Conservation (phyloP, 805 yeast genomes). For the Yarrowia sp. region DNA sequence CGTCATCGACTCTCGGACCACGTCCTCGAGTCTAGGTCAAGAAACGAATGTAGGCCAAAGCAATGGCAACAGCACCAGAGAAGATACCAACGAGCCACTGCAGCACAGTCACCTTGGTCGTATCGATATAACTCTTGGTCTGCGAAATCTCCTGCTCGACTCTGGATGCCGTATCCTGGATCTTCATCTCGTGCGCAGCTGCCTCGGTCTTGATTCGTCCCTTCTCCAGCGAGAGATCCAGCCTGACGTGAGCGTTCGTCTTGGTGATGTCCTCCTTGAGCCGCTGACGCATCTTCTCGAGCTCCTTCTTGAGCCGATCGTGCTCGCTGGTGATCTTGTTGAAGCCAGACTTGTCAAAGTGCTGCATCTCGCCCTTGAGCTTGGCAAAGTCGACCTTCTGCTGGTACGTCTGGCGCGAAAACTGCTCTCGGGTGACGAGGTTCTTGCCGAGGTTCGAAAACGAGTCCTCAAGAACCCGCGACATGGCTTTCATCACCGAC, state of each 20-base stretch:
- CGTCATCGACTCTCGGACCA: too few species aligned
- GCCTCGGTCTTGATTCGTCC: constrained; percentile 94
- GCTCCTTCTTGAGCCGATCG: constrained; percentile 76
- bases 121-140: constrained; percentile 91
- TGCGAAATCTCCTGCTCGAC: constrained; percentile 94
- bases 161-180: constrained; percentile 90
- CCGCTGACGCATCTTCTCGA: constrained; percentile 80
- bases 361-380: constrained; percentile 84
- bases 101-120: constrained; percentile 93
- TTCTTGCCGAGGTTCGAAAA: constrained; percentile 69
- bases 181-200: constrained; percentile 86
- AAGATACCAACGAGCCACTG: constrained; percentile 99
- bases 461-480: constrained; percentile 76
- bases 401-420: constrained; percentile 83
- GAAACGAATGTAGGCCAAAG: constrained; percentile 85
- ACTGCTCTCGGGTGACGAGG: constrained; percentile 79
- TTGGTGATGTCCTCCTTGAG: constrained; percentile 89
- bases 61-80: constrained; percentile 95
- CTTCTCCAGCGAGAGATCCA: constrained; percentile 89
- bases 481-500: constrained; percentile 70
- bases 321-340: constrained; percentile 80
- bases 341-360: constrained; percentile 83
- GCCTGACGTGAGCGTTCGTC: constrained; percentile 82
- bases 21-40: constrained; percentile 49
- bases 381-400: constrained; percentile 97